These are phyloP conservation scores for Chaetomium fimeti DNA, from an alignment of 495 filamentous ascomycete genomes.

Conservation along the genomic window DNA sequence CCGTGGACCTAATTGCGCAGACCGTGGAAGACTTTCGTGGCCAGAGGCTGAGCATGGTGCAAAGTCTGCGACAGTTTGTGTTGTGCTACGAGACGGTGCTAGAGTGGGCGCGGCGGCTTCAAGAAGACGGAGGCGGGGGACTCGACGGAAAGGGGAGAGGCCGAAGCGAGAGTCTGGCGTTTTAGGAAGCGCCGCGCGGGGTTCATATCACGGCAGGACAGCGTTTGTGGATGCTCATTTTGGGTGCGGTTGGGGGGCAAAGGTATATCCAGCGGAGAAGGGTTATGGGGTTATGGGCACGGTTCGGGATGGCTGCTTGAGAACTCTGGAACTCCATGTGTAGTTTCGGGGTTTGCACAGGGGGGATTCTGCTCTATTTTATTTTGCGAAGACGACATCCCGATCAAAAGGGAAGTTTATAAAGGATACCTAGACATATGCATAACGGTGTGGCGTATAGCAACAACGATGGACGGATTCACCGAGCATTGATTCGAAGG, in stretches of 20 bases:
- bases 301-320: not conserved
- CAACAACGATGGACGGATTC: not conserved
- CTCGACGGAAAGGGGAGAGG: slow-evolving; percentile 18
- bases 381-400: not conserved
- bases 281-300: not conserved
- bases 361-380: not conserved
- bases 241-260: not conserved
- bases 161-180: slow-evolving; percentile 34
- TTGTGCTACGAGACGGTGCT: slow-evolving; percentile 94
- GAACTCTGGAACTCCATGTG: not conserved
- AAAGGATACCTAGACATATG: not conserved
- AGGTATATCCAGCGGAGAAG: not conserved
- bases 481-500: not conserved
- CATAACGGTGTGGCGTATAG: not conserved
- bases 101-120: slow-evolving; percentile 68
- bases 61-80: slow-evolving; percentile 90
- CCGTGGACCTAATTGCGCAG: slow-evolving; percentile 73
- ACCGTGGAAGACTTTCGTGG: slow-evolving; percentile 86
- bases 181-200: slow-evolving; percentile 4
- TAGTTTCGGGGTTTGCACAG: not conserved
- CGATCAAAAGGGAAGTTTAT: not conserved
- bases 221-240: not conserved
- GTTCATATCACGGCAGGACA: not conserved
- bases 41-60: slow-evolving; percentile 94
- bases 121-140: slow-evolving; percentile 29